Conservation (phyloP, 2,329 filamentous ascomycete species). For the Mycosphaerella sp. region DNA sequence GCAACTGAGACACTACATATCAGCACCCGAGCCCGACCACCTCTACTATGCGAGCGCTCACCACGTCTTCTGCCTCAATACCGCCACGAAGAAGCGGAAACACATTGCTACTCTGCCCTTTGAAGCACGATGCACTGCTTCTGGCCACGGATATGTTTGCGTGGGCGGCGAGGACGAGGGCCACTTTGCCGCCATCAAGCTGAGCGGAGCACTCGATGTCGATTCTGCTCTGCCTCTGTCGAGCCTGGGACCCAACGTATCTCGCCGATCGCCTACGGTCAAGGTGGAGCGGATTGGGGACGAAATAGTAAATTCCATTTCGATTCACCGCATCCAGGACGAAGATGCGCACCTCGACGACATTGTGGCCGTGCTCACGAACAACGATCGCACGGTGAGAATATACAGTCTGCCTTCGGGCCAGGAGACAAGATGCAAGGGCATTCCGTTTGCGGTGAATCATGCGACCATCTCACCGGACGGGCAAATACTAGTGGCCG, state of each 20-base stretch:
- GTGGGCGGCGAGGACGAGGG: slow-evolving; percentile 79
- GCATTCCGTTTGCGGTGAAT: slow-evolving; percentile 81
- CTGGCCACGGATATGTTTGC: slow-evolving; percentile 79
- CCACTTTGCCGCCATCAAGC: slow-evolving; percentile 73
- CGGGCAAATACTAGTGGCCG: slow-evolving; percentile 69
- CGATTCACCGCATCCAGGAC: slow-evolving; percentile 53
- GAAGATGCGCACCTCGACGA: slow-evolving; percentile 44
- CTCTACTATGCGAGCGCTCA: slow-evolving; percentile 78
- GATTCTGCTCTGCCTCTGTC: slow-evolving; percentile 54
- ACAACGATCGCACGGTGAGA: slow-evolving; percentile 86
- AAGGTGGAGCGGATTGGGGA: slow-evolving; percentile 55
- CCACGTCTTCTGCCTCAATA: slow-evolving; percentile 55
- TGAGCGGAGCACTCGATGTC: slow-evolving; percentile 47
- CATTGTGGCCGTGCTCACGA: slow-evolving; percentile 68
- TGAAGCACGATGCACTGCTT: slow-evolving; percentile 77
- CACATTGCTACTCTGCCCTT: slow-evolving; percentile 62
- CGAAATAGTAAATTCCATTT: slow-evolving; percentile 61
- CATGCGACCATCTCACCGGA: slow-evolving; percentile 91
- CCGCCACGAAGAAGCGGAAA: slow-evolving; percentile 64
- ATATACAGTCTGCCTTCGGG: slow-evolving; percentile 69
- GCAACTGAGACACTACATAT: slow-evolving; percentile 86
- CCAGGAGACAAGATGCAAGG: slow-evolving; percentile 61
- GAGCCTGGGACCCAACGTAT: slow-evolving; percentile 14
- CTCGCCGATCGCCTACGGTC: slow-evolving; percentile 37
- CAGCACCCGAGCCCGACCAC: slow-evolving; percentile 65